Percentiles rank a stretch among this genome's conserved stretches.
Conservation (phyloP, 2,329 filamentous ascomycete genomes). For the Gliomastix tumulicola region DNA sequence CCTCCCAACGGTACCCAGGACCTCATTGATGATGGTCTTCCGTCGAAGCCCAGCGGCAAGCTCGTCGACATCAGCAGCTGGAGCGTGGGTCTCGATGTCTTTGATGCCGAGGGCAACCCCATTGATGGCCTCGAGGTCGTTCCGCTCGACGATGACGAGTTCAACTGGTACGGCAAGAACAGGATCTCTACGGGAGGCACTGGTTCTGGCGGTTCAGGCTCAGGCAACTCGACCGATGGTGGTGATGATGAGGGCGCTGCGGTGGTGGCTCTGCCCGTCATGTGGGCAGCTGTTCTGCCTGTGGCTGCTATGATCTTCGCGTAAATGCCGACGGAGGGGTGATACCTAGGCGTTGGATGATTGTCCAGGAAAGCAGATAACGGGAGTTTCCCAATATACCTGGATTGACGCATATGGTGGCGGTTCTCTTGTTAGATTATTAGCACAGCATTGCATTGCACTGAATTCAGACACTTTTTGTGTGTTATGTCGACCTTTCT, state of each 20-base stretch:
- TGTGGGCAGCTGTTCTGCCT: conserved; percentile 23
- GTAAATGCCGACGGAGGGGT: too few species aligned
- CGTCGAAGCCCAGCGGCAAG: conserved; percentile 55
- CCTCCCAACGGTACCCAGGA: conserved; percentile 62
- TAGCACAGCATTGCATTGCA: too few species aligned
- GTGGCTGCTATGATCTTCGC: conserved; percentile 24
- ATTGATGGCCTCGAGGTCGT: conserved; percentile 40
- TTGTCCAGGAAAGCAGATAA: too few species aligned
- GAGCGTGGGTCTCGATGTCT: conserved; percentile 40
- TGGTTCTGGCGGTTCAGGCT: background rate
- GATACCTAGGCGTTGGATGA: too few species aligned
- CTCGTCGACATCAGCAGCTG: conserved; percentile 63
- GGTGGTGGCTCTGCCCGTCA: conserved; percentile 17
- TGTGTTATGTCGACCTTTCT: too few species aligned
- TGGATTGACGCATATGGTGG: too few species aligned
- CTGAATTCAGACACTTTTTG: too few species aligned
- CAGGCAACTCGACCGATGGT: background rate
- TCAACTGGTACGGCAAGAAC: conserved; percentile 39
- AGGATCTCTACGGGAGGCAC: conserved; percentile 20
- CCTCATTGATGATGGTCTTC: conserved; percentile 72
- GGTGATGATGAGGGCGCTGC: conserved; percentile 18
- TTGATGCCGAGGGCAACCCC: conserved; percentile 28
- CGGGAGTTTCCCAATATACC: too few species aligned
- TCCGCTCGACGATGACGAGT: conserved; percentile 32
- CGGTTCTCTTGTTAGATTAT: too few species aligned